These are phyloP conservation scores for Acarospora socialis DNA, from an alignment of 2,329 filamentous ascomycete species.

Conservation along the genomic window DNA sequence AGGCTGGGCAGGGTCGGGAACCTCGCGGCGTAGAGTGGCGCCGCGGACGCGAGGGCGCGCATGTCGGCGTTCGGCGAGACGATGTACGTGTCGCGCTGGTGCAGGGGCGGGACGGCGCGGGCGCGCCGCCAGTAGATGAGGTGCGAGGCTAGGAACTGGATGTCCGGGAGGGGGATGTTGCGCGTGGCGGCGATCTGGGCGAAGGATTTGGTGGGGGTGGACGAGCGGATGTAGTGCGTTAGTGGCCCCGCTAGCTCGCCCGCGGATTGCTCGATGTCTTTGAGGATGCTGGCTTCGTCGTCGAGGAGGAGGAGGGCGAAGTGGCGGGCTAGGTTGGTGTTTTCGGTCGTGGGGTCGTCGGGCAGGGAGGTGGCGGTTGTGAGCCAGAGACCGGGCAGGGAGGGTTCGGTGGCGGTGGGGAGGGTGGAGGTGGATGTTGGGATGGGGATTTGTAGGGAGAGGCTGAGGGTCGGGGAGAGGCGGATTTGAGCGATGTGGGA, in stretches of 20 bases:
- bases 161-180: conserved; percentile 61
- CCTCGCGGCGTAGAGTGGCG: conserved; percentile 55
- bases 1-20: conserved; percentile 77
- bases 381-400: conserved; percentile 65
- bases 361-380: conserved; percentile 71
- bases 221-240: conserved; percentile 52
- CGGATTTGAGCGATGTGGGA: conserved; percentile 78
- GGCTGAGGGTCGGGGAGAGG: conserved; percentile 48
- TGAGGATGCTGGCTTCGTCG: conserved; percentile 67
- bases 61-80: conserved; percentile 82
- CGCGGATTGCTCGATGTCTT: conserved; percentile 51
- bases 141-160: conserved; percentile 79
- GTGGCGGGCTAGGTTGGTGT: conserved; percentile 61
- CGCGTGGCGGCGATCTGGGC: conserved; percentile 49
- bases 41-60: conserved; percentile 52
- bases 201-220: conserved; percentile 51
- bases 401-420: conserved; percentile 51
- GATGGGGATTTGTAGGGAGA: conserved; percentile 49
- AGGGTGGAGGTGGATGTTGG: conserved; percentile 57
- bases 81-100: conserved; percentile 80
- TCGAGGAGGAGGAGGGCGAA: conserved; percentile 76
- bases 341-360: conserved; percentile 44
- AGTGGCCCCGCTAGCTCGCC: conserved; percentile 65
- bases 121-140: conserved; percentile 93
- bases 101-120: conserved; percentile 78